These are phyloP conservation scores for Psidium guajava DNA, from an alignment of 345 rosid genomes.

Conservation along the genomic window DNA sequence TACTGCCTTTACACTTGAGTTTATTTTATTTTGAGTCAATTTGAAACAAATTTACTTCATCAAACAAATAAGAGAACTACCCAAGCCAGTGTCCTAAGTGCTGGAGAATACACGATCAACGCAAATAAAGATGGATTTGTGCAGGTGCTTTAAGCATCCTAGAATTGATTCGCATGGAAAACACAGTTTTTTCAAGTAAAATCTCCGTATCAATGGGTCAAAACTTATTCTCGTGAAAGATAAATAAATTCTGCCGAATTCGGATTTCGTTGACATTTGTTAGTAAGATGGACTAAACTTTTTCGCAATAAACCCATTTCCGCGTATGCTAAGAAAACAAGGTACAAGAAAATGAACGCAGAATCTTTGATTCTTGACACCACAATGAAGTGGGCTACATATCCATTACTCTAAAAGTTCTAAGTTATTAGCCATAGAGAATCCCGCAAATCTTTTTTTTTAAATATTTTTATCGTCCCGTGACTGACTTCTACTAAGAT, in stretches of 20 bases:
- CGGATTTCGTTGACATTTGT: not conserved
- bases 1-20: not conserved
- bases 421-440: not conserved
- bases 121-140: not conserved
- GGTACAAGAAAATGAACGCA: not conserved
- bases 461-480: not conserved
- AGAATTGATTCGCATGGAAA: not conserved
- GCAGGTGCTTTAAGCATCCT: not conserved
- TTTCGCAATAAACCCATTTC: too few species aligned
- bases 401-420: not conserved
- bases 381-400: not conserved
- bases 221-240: not conserved
- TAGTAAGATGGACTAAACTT: not conserved
- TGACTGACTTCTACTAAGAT: not conserved
- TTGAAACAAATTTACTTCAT: not conserved
- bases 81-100: not conserved
- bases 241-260: not conserved
- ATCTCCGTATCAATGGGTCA: not conserved
- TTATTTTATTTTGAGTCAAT: not conserved
- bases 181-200: not conserved
- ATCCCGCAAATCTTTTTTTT: not conserved
- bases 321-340: too few species aligned
- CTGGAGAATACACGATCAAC: not conserved
- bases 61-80: not conserved
- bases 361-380: not conserved